These are phyloP conservation scores for Glebionis coronaria DNA, from an alignment of 129 eudicot genomes.

Conservation along the genomic window DNA sequence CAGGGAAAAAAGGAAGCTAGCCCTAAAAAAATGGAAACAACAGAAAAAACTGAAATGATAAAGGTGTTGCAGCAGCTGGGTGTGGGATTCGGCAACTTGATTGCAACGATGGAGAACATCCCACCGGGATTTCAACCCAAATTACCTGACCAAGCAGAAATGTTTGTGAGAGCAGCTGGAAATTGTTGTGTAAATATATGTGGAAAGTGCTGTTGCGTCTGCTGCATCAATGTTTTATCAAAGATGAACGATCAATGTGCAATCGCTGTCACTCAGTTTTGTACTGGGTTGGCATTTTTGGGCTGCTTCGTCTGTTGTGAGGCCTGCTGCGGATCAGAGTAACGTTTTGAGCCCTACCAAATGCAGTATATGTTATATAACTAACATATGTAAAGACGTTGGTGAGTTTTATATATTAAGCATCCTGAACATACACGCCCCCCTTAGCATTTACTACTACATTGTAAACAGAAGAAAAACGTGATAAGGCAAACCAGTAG, in stretches of 20 bases:
- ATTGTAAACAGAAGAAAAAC: not conserved
- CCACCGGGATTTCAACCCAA: conserved; percentile 64
- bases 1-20: conserved; percentile 30
- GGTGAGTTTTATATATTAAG: not conserved
- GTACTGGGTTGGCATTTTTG: conserved; percentile 57
- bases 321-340: conserved; percentile 39
- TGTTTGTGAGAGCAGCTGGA: conserved; percentile 69
- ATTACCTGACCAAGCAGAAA: conserved; percentile 66
- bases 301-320: conserved; percentile 75
- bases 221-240: conserved; percentile 68
- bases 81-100: conserved; percentile 67
- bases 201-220: conserved; percentile 70
- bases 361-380: too few species aligned
- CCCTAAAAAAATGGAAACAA: conserved; percentile 23
- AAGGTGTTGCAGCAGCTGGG: conserved; percentile 44
- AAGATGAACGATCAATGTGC: conserved; percentile 66
- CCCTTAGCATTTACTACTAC: too few species aligned
- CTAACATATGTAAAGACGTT: conserved; percentile 4
- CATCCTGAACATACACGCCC: not conserved
- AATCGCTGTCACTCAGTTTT: conserved; percentile 58
- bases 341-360: not conserved
- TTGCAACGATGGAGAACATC: conserved; percentile 71
- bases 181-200: conserved; percentile 66
- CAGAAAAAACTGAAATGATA: conserved; percentile 25
- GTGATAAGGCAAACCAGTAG: conserved; percentile 10